Evolutionary conservation across 2,329 filamentous ascomycete species (phyloP).

Genomic region (Colletotrichum godetiae): DNA sequence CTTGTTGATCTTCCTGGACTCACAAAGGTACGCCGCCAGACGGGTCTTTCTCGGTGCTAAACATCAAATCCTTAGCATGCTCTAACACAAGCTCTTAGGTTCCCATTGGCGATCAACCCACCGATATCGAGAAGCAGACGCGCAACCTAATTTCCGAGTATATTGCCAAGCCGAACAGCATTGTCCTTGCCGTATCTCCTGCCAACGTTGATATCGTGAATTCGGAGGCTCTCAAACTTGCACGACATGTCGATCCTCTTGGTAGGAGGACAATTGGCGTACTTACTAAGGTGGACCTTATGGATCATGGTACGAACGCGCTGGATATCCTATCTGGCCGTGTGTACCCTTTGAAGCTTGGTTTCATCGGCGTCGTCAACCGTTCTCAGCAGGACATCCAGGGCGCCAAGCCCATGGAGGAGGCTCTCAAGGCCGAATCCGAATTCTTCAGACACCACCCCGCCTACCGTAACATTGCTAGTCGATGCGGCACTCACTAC

Average conservation of each 20-base stretch:
- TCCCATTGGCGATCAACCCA: conserved; percentile 96
- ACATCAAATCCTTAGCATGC: not conserved
- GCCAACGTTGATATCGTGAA: conserved; percentile 99
- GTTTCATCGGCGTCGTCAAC: conserved; percentile 98
- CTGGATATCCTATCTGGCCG: conserved; percentile 97
- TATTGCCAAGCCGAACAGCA: conserved; percentile 98
- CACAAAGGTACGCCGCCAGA: conserved; percentile 76
- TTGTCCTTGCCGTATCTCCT: conserved; percentile 94
- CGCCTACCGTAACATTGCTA: conserved; percentile 96
- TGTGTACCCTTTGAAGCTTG: conserved; percentile 95
- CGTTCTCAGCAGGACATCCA: conserved; percentile 98
- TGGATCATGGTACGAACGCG: conserved; percentile 99
- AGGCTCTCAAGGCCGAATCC: conserved; percentile 87
- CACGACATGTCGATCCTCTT: conserved; percentile 94
- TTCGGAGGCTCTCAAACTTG: conserved; percentile 96
- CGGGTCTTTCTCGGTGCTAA: not conserved
- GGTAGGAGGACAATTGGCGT: conserved; percentile 96
- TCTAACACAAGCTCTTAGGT: conserved; percentile 64
- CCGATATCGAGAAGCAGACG: conserved; percentile 98
- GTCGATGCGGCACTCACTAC: conserved; percentile 91
- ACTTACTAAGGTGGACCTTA: conserved; percentile 94
- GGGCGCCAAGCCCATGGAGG: conserved; percentile 91
- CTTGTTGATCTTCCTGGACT: conserved; percentile 95
- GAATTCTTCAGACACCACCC: conserved; percentile 99
- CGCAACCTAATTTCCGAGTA: conserved; percentile 97